Evolutionary conservation across 768 basidiomycete genomes (phyloP).

Genomic region (Heimioporus sp.): DNA sequence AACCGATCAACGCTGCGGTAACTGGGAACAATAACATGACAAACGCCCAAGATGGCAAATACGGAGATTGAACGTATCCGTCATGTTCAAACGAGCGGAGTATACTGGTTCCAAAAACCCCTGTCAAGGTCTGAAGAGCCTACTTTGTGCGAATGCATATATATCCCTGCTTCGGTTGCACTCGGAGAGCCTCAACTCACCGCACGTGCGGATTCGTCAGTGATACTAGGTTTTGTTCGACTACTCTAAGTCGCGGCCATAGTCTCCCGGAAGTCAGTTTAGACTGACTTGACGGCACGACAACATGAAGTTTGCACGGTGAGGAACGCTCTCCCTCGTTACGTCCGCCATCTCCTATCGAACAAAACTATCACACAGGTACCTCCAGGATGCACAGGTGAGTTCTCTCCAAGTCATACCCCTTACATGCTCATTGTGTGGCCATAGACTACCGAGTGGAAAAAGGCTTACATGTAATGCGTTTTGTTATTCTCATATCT

Average conservation of each 20-base stretch:
- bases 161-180: neutral
- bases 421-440: neutral
- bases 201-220: neutral
- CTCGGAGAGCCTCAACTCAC: neutral
- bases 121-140: neutral
- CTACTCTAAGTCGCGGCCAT: neutral
- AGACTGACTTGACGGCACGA: neutral
- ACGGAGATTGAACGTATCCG: slow-evolving; percentile 5
- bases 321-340: slow-evolving; percentile 8
- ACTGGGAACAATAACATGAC: no score
- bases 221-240: neutral
- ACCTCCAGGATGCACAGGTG: slow-evolving; percentile 69
- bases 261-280: neutral
- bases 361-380: slow-evolving; percentile 35
- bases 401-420: neutral
- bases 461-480: slow-evolving; percentile 27
- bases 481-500: neutral
- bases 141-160: neutral
- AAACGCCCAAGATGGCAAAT: neutral
- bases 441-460: slow-evolving; percentile 62
- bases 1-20: neutral
- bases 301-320: slow-evolving; percentile 63
- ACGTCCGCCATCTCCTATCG: neutral
- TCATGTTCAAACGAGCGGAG: neutral
- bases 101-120: neutral